These are phyloP conservation scores for Colletotrichum lentis DNA, from an alignment of 2,329 filamentous ascomycete genomes.

Conservation along the genomic window DNA sequence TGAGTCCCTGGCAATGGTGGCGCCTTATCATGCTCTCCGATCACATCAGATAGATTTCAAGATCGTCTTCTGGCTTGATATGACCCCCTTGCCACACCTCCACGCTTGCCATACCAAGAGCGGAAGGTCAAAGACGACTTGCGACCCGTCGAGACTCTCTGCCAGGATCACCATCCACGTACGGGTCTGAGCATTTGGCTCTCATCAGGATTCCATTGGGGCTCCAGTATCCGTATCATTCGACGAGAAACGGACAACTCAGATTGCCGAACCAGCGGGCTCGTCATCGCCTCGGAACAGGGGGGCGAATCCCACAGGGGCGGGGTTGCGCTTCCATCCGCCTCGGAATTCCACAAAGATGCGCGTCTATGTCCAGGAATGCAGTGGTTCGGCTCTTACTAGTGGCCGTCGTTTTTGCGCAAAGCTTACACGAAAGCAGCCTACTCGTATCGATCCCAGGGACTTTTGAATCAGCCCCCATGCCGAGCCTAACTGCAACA, in stretches of 20 bases:
- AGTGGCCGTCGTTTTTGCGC: not conserved
- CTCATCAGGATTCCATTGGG: not conserved
- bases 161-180: not conserved
- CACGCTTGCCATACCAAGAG: not conserved
- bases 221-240: not conserved
- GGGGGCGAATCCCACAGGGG: conserved; percentile 17
- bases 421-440: not conserved
- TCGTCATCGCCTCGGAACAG: not conserved
- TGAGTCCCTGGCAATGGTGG: not conserved
- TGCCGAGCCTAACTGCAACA: conserved; percentile 19
- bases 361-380: not conserved
- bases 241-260: not conserved
- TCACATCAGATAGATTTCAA: not conserved
- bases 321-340: conserved; percentile 8
- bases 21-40: not conserved
- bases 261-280: not conserved
- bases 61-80: no score
- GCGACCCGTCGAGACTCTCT: not conserved
- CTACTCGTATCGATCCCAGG: conserved; percentile 3
- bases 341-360: conserved; percentile 14
- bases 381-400: not conserved
- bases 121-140: not conserved
- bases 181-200: not conserved
- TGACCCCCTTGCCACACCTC: not conserved
- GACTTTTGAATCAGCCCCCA: conserved; percentile 5